Percentiles rank a stretch among this genome's conserved stretches.
phyloP scores from a whole-genome alignment of 225 moss, liverwort and hornwort genomes.

The Anthoceros angustus region DNA sequence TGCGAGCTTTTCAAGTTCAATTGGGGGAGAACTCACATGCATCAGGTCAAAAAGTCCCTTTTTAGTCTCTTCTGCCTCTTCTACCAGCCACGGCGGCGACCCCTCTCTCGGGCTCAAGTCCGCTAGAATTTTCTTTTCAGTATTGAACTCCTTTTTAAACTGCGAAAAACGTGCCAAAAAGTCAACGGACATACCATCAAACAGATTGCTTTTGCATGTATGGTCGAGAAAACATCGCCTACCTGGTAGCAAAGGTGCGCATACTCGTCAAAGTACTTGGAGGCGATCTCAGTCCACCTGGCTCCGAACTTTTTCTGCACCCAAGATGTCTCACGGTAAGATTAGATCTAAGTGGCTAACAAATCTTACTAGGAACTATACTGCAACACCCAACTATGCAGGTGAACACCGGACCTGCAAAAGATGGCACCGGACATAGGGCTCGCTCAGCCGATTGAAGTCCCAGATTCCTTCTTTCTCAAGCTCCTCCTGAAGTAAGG shows the following conservation, averaged over 20 bases:
- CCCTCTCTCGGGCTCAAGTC: constrained; percentile 32
- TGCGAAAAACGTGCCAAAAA: constrained; percentile 3
- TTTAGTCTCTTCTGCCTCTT: constrained; percentile 35
- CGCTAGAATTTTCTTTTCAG: constrained; percentile 60
- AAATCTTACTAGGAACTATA: not conserved
- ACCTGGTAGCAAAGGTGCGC: constrained; percentile 60
- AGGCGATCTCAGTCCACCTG: constrained; percentile 61
- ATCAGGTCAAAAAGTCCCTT: constrained; percentile 46
- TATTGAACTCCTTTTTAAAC: constrained; percentile 64
- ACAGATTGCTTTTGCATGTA: not conserved
- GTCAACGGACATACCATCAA: not conserved
- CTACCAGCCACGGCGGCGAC: constrained; percentile 22
- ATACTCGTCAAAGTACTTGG: constrained; percentile 64
- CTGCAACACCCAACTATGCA: not conserved
- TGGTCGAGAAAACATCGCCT: not conserved
- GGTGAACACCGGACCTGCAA: constrained; percentile 18
- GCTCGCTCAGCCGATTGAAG: constrained; percentile 59
- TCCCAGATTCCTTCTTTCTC: constrained; percentile 81
- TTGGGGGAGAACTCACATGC: constrained; percentile 28
- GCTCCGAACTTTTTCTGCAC: constrained; percentile 54
- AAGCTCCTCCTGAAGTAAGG: constrained; percentile 48
- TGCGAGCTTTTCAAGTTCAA: not conserved
- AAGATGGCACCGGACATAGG: constrained; percentile 75
- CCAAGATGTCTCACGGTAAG: not conserved
- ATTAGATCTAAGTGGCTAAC: not conserved